These are phyloP conservation scores for Pulveroboletus ravenelii DNA, from an alignment of 768 basidiomycete species.

Conservation along the genomic window DNA sequence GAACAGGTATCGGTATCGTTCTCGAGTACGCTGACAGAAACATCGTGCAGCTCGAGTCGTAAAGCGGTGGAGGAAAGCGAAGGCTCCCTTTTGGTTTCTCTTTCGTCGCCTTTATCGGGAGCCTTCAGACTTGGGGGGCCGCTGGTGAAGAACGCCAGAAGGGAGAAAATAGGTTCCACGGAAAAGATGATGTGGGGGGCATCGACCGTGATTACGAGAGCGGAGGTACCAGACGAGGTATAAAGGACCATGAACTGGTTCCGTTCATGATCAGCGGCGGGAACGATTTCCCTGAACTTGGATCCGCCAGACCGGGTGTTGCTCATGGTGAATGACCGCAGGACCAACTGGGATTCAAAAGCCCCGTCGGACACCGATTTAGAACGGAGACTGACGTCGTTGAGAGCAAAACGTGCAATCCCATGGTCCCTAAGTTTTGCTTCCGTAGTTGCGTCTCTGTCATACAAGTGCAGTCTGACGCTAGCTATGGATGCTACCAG, in stretches of 20 bases:
- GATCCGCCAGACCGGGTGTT: conserved; percentile 81
- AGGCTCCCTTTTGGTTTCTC: conserved; percentile 11
- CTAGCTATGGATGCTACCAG: conserved; percentile 64
- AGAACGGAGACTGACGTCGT: conserved; percentile 69
- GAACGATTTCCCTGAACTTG: conserved; percentile 92
- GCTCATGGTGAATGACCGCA: conserved; percentile 89
- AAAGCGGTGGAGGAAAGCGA: conserved; percentile 42
- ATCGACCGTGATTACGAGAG: conserved; percentile 81
- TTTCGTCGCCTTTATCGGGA: conserved; percentile 9
- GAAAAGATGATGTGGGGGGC: conserved; percentile 91
- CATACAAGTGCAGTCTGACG: conserved; percentile 85
- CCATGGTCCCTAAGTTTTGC: conserved; percentile 67
- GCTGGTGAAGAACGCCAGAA: conserved; percentile 80
- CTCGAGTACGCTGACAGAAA: conserved; percentile 85
- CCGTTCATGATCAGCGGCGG: conserved; percentile 78
- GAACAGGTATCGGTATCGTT: conserved; percentile 73
- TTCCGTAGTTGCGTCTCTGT: conserved; percentile 52
- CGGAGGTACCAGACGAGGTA: conserved; percentile 61
- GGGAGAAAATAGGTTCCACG: conserved; percentile 82
- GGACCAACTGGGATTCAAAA: conserved; percentile 79
- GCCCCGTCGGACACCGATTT: conserved; percentile 81
- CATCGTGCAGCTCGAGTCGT: conserved; percentile 85
- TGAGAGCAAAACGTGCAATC: conserved; percentile 81
- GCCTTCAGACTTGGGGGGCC: conserved; percentile 35
- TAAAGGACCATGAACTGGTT: conserved; percentile 95